Evolutionary conservation across 257 asterid species (phyloP).

Genomic region (Jacaranda copaia): DNA sequence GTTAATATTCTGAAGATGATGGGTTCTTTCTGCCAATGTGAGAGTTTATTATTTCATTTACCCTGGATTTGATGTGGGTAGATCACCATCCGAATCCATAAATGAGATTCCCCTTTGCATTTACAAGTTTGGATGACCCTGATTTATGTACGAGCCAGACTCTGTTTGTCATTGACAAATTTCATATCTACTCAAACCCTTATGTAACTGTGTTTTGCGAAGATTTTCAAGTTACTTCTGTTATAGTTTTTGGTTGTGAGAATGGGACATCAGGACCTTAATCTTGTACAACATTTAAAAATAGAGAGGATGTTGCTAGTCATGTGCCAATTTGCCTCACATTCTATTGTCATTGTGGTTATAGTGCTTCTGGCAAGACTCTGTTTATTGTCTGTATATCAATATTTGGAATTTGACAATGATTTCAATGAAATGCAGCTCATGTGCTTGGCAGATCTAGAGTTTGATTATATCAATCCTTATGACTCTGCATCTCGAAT

Average conservation of each 20-base stretch:
- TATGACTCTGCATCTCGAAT: conserved; percentile 77
- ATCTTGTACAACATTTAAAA: not conserved
- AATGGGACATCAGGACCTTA: not conserved
- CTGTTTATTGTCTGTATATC: not conserved
- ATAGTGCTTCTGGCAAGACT: not conserved
- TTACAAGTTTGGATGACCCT: too few relatives aligned
- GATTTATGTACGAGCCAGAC: too few relatives aligned
- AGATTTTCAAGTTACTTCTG: not conserved
- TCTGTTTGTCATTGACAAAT: too few relatives aligned
- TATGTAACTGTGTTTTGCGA: not conserved
- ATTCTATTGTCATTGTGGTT: not conserved
- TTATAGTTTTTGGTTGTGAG: not conserved
- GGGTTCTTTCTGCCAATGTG: not conserved
- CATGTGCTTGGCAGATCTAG: conserved; percentile 76
- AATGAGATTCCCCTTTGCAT: not conserved
- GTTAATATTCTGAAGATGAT: not conserved
- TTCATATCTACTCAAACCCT: too few relatives aligned
- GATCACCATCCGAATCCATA: not conserved
- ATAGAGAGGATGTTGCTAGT: not conserved
- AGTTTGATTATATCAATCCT: conserved; percentile 81
- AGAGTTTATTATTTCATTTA: not conserved
- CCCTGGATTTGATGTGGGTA: not conserved
- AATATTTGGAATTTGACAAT: not conserved
- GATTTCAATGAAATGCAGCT: conserved; percentile 55
- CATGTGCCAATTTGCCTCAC: not conserved